Conservation (phyloP, 805 yeast genomes). For the Candida nonsorbophila region DNA sequence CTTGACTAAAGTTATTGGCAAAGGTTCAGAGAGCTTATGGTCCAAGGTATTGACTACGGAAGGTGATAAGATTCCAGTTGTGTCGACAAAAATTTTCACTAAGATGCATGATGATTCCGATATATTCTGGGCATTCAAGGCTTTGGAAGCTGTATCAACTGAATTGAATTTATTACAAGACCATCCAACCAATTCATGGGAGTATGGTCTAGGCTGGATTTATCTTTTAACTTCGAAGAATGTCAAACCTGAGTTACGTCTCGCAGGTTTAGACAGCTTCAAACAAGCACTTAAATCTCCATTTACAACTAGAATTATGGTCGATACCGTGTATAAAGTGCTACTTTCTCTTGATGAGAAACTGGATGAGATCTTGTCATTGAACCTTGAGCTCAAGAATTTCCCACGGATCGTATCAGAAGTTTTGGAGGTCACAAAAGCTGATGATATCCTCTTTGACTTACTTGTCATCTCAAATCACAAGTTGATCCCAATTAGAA, state of each 20-base stretch:
- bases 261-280: slow-evolving; percentile 27
- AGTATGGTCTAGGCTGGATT: slow-evolving; percentile 47
- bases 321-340: too few species aligned
- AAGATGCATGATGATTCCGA: slow-evolving; percentile 45
- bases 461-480: slow-evolving; percentile 27
- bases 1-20: slow-evolving; percentile 10
- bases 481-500: slow-evolving; percentile 22
- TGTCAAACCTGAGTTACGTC: slow-evolving; percentile 28
- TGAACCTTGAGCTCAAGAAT: too few species aligned
- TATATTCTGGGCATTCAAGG: slow-evolving; percentile 47
- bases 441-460: too few species aligned
- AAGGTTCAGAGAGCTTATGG: slow-evolving; percentile 10
- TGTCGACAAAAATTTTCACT: slow-evolving; percentile 44
- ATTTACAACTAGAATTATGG: too few species aligned
- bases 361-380: slow-evolving; percentile 10
- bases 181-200: too few species aligned
- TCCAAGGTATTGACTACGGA: slow-evolving; percentile 15
- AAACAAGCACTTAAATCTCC: slow-evolving; percentile 20
- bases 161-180: slow-evolving; percentile 9
- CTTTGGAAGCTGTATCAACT: slow-evolving; percentile 31
- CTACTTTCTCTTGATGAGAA: slow-evolving; percentile 10
- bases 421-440: too few species aligned
- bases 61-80: slow-evolving; percentile 44
- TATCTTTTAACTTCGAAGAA: slow-evolving; percentile 39
- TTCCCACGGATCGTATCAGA: too few species aligned